phyloP scores from a whole-genome alignment of 192 early-diverging fungal species.

The Coemansia sp. region DNA sequence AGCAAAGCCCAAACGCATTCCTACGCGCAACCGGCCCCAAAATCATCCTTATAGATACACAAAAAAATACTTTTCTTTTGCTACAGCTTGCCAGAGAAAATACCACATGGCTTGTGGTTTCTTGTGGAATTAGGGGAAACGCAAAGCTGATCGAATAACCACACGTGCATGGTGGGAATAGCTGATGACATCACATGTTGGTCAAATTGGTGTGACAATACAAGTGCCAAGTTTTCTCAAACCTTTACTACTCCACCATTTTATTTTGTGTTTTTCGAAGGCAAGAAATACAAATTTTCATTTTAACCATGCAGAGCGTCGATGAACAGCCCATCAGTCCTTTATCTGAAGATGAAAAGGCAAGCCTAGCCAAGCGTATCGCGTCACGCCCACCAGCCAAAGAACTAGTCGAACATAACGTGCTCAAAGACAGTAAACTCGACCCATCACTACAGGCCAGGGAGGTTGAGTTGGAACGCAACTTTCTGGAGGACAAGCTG shows the following conservation, averaged over 20 bases:
- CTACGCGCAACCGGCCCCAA: slow-evolving; percentile 2
- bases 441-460: slow-evolving; percentile 43
- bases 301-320: neutral
- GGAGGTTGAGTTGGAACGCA: slow-evolving; percentile 29
- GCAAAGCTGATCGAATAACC: neutral
- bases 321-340: slow-evolving; percentile 11
- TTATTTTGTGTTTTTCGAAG: no score
- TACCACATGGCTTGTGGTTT: no score
- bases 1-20: no score
- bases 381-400: slow-evolving; percentile 55
- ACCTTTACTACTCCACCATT: neutral
- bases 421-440: slow-evolving; percentile 54
- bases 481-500: slow-evolving; percentile 53
- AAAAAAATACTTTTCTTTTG: neutral
- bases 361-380: slow-evolving; percentile 30
- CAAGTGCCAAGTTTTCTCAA: neutral
- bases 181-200: neutral
- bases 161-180: neutral
- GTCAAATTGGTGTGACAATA: neutral
- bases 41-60: neutral
- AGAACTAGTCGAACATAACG: slow-evolving; percentile 59
- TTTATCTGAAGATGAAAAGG: slow-evolving; percentile 1
- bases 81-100: neutral
- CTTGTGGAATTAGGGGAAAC: no score
- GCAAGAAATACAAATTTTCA: neutral